These are phyloP conservation scores for Scheffersomyces spartinae DNA, from an alignment of 805 yeast genomes.

Conservation along the genomic window DNA sequence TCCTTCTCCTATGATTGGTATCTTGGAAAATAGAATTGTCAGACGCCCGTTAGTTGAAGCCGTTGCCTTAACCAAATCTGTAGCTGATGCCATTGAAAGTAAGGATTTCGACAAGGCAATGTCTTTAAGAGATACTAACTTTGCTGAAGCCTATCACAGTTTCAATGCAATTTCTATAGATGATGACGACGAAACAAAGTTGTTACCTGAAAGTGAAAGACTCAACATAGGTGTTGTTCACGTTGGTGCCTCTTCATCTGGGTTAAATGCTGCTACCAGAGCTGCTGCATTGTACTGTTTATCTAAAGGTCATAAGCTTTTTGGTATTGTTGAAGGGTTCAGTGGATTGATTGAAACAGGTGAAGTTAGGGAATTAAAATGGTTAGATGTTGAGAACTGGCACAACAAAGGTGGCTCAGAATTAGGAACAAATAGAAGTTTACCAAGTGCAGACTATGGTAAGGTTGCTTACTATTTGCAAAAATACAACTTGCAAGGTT, in stretches of 20 bases:
- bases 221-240: slow-evolving; percentile 76
- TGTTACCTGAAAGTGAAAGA: slow-evolving; percentile 47
- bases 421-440: slow-evolving; percentile 86
- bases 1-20: slow-evolving; percentile 91
- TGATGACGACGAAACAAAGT: slow-evolving; percentile 47
- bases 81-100: slow-evolving; percentile 73
- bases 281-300: slow-evolving; percentile 86
- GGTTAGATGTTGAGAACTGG: slow-evolving; percentile 89
- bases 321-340: slow-evolving; percentile 89
- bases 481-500: slow-evolving; percentile 77
- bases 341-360: slow-evolving; percentile 86
- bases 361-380: slow-evolving; percentile 57
- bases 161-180: slow-evolving; percentile 59
- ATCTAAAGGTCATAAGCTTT: slow-evolving; percentile 83
- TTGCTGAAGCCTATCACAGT: slow-evolving; percentile 67
- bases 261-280: slow-evolving; percentile 83
- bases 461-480: slow-evolving; percentile 89
- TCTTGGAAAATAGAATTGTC: slow-evolving; percentile 76
- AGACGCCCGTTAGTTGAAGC: slow-evolving; percentile 85
- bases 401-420: slow-evolving; percentile 88
- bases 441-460: slow-evolving; percentile 81
- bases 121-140: slow-evolving; percentile 76
- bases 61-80: slow-evolving; percentile 76
- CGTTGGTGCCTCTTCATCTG: slow-evolving; percentile 97
- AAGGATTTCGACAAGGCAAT: slow-evolving; percentile 84